These are phyloP conservation scores for Hsuehochloa calcarea DNA, from an alignment of 176 grass and related monocot species.

Conservation along the genomic window DNA sequence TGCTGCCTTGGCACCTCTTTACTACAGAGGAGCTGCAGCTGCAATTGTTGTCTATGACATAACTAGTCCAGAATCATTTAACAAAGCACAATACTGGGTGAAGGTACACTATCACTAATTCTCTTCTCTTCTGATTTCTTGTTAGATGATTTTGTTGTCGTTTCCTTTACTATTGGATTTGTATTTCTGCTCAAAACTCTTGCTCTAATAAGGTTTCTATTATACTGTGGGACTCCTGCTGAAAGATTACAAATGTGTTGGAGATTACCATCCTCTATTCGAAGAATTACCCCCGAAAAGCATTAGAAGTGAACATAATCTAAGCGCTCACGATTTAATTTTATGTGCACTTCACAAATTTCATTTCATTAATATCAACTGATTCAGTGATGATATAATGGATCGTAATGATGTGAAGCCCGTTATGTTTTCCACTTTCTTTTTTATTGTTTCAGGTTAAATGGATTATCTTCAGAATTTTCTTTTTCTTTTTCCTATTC, in stretches of 20 bases:
- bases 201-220: not conserved
- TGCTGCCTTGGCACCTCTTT: conserved; percentile 93
- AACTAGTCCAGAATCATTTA: conserved; percentile 93
- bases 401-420: not conserved
- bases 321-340: not conserved
- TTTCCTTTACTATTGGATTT: not conserved
- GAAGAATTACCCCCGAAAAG: not conserved
- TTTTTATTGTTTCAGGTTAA: not conserved
- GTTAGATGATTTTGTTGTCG: not conserved
- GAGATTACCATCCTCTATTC: not conserved
- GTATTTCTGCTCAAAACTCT: not conserved
- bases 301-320: not conserved
- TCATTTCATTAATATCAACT: not conserved
- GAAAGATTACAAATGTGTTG: conserved; percentile 9
- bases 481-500: not conserved
- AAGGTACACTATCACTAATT: conserved; percentile 53
- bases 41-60: conserved; percentile 94
- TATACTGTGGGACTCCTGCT: not conserved
- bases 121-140: conserved; percentile 8
- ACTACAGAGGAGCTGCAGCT: conserved; percentile 92
- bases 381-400: not conserved
- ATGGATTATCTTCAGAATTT: not conserved
- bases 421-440: not conserved
- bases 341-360: not conserved
- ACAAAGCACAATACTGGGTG: conserved; percentile 97